Conservation (phyloP, 2,329 filamentous ascomycete species). For the Alternaria sp. region DNA sequence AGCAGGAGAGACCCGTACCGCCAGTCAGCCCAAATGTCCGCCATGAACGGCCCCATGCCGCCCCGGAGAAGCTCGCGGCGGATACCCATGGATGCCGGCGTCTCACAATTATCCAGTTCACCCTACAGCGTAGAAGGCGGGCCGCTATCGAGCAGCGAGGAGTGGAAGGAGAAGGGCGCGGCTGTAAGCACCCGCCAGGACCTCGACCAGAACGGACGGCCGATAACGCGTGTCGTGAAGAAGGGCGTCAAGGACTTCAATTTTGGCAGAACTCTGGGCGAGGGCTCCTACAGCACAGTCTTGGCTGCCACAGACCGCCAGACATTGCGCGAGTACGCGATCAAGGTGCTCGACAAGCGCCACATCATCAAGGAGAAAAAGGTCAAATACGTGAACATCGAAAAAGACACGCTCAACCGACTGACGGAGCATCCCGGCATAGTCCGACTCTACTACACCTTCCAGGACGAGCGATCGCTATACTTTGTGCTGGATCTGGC, state of each 20-base stretch:
- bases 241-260: conserved; percentile 97
- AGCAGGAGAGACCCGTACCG: conserved; percentile 75
- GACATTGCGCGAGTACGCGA: conserved; percentile 93
- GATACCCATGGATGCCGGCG: conserved; percentile 60
- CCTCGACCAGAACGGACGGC: conserved; percentile 82
- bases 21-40: conserved; percentile 60
- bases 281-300: conserved; percentile 98
- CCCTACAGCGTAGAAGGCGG: conserved; percentile 65
- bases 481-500: conserved; percentile 97
- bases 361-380: conserved; percentile 99
- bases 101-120: conserved; percentile 38
- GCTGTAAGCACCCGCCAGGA: conserved; percentile 83
- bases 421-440: conserved; percentile 96
- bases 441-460: conserved; percentile 96
- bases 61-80: conserved; percentile 79
- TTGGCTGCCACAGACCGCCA: conserved; percentile 91
- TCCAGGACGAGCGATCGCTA: conserved; percentile 93
- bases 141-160: conserved; percentile 74
- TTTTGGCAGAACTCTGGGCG: conserved; percentile 88
- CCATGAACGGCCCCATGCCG: conserved; percentile 69
- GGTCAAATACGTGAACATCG: conserved; percentile 99
- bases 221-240: conserved; percentile 83
- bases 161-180: conserved; percentile 96
- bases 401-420: conserved; percentile 96
- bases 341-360: conserved; percentile 97